Evolutionary conservation across 2,329 filamentous ascomycete species (phyloP).

Genomic region (Fusarium sp.): DNA sequence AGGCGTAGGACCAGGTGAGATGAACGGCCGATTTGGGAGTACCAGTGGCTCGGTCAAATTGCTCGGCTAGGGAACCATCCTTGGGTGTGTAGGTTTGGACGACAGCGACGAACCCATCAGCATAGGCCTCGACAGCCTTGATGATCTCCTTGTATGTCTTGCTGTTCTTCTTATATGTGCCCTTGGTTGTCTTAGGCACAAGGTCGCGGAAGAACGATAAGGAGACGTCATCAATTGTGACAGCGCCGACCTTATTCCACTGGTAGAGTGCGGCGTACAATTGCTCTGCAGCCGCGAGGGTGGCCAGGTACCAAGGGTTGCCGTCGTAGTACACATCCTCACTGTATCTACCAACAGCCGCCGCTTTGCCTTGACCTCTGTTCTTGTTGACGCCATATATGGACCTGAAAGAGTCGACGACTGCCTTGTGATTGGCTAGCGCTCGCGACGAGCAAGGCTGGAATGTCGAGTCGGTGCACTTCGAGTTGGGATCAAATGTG

Average conservation of each 20-base stretch:
- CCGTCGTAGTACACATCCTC: slow-evolving; percentile 79
- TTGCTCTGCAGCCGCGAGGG: slow-evolving; percentile 78
- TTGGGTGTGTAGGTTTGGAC: slow-evolving; percentile 69
- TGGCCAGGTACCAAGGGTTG: slow-evolving; percentile 82
- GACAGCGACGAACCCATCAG: slow-evolving; percentile 49
- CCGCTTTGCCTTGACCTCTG: slow-evolving; percentile 65
- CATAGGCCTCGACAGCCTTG: slow-evolving; percentile 25
- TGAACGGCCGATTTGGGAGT: slow-evolving; percentile 69
- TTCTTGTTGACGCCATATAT: slow-evolving; percentile 73
- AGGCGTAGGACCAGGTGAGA: slow-evolving; percentile 78
- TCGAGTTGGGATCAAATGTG: slow-evolving; percentile 72
- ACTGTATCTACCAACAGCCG: slow-evolving; percentile 71
- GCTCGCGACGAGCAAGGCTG: slow-evolving; percentile 76
- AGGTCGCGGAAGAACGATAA: slow-evolving; percentile 25
- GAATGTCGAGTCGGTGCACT: slow-evolving; percentile 75
- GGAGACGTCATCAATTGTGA: slow-evolving; percentile 55
- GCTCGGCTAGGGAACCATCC: slow-evolving; percentile 73
- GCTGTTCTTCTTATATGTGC: slow-evolving; percentile 16
- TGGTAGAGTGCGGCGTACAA: slow-evolving; percentile 78
- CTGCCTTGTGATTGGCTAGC: slow-evolving; percentile 77
- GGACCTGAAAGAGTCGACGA: slow-evolving; percentile 78
- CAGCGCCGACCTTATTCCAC: slow-evolving; percentile 69
- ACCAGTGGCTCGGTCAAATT: slow-evolving; percentile 66
- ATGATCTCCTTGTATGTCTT: slow-evolving; percentile 13
- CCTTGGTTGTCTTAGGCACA: slow-evolving; percentile 11